These are phyloP conservation scores for Floccularia luteovirens DNA, from an alignment of 768 basidiomycete genomes.

Conservation along the genomic window DNA sequence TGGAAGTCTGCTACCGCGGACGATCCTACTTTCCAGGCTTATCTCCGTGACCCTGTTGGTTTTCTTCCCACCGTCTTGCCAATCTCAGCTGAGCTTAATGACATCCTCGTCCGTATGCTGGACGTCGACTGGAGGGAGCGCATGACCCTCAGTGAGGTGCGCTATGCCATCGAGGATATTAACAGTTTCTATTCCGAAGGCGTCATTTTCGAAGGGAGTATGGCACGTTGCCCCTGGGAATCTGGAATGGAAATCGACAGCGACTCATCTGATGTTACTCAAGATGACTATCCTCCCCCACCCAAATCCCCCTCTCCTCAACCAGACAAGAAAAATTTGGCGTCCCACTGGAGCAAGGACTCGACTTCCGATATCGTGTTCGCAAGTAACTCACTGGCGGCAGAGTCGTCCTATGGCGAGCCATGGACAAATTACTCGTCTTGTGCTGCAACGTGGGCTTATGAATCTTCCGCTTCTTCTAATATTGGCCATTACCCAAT, in stretches of 20 bases:
- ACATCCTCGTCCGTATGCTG: constrained; percentile 72
- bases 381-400: constrained; percentile 25
- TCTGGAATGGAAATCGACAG: constrained; percentile 64
- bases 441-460: constrained; percentile 46
- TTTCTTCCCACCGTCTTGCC: constrained; percentile 88
- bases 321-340: constrained; percentile 22
- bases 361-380: constrained; percentile 41
- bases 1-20: constrained; percentile 89
- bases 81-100: constrained; percentile 70
- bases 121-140: constrained; percentile 41
- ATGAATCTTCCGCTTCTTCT: constrained; percentile 43
- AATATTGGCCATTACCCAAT: constrained; percentile 23
- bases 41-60: constrained; percentile 67
- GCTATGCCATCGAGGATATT: constrained; percentile 44
- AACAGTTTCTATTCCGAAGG: constrained; percentile 64
- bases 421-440: constrained; percentile 36
- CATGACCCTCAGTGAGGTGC: constrained; percentile 42
- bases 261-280: constrained; percentile 39
- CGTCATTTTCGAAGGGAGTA: constrained; percentile 68
- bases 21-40: constrained; percentile 93
- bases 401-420: constrained; percentile 32
- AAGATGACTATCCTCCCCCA: constrained; percentile 29
- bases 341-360: constrained; percentile 58
- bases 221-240: constrained; percentile 72
- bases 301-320: constrained; percentile 20